Percentiles rank a stretch among this genome's conserved stretches.
Conservation (phyloP, 176 grass and related monocot species). For the Hyparrhenia diplandra region DNA sequence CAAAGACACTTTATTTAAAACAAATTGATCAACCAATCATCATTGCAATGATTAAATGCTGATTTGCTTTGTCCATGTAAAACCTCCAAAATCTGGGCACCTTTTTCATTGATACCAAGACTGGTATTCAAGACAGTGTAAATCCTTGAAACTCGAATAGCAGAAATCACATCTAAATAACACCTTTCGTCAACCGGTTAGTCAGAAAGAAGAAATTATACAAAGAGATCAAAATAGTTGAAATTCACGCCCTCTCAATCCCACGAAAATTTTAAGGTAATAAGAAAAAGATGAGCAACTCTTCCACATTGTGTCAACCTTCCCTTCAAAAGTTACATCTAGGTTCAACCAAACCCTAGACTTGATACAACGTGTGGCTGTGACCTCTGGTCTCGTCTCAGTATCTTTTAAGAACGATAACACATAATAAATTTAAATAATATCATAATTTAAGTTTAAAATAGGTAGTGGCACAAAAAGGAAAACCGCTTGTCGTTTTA, state of each 20-base stretch:
- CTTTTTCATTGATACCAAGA: neutral
- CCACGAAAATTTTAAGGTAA: neutral
- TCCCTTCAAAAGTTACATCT: neutral
- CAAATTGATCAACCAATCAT: neutral
- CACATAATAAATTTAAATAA: no score
- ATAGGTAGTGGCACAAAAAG: no score
- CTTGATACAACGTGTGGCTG: neutral
- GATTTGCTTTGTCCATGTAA: neutral
- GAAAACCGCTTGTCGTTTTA: no score
- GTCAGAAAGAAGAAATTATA: neutral
- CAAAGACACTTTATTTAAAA: neutral
- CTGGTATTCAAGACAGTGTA: neutral
- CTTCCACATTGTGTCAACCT: neutral
- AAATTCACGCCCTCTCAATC: neutral
- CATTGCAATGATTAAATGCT: neutral
- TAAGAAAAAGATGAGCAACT: neutral
- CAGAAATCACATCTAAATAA: neutral
- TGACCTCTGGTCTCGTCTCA: neutral
- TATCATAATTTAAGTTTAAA: no score
- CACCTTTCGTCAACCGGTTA: neutral
- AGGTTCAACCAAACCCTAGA: neutral
- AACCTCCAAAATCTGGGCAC: neutral
- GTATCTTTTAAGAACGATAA: neutral
- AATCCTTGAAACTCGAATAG: neutral
- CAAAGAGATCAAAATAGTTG: neutral